Evolutionary conservation across 1,139 yeast genomes (phyloP).

Genomic region (Zygosaccharomyces pseudobailii): DNA sequence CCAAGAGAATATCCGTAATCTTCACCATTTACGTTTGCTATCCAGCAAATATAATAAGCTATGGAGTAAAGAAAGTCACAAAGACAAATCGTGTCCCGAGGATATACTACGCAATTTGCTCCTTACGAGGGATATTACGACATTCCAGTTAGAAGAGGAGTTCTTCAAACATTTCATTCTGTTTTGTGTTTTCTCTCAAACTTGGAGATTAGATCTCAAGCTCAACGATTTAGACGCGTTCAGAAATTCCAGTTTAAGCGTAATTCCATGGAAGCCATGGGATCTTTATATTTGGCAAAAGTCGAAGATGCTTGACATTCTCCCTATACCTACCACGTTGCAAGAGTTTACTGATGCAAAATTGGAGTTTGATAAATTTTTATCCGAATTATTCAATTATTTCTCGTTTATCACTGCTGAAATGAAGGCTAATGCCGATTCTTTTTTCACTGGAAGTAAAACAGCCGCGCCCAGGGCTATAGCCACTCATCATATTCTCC

Average conservation of each 20-base stretch:
- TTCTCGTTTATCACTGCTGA: constrained; percentile 16
- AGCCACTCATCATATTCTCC: constrained; percentile 7
- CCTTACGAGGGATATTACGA: constrained; percentile 11
- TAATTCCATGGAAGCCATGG: constrained; percentile 15
- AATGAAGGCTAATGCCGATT: constrained; percentile 12
- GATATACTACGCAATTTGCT: constrained; percentile 22
- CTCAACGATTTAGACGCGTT: neutral
- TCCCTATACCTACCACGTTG: constrained; percentile 7
- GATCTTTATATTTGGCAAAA: constrained; percentile 18
- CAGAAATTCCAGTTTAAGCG: neutral
- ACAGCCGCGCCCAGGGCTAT: constrained; percentile 4
- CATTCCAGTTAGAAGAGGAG: constrained; percentile 17
- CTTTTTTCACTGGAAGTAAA: neutral
- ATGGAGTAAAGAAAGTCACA: constrained; percentile 12
- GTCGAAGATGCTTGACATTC: constrained; percentile 8
- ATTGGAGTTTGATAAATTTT: constrained; percentile 18
- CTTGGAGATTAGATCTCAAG: constrained; percentile 8
- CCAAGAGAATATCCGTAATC: neutral
- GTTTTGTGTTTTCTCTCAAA: constrained; percentile 16
- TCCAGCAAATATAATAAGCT: constrained; percentile 6
- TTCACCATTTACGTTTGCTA: constrained; percentile 7
- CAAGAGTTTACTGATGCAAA: constrained; percentile 12
- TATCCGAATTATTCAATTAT: constrained; percentile 16
- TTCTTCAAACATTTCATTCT: constrained; percentile 18
- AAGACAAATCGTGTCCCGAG: constrained; percentile 17